Conservation (phyloP, 2,329 filamentous ascomycete species). For the Lasiodiplodia sp. region DNA sequence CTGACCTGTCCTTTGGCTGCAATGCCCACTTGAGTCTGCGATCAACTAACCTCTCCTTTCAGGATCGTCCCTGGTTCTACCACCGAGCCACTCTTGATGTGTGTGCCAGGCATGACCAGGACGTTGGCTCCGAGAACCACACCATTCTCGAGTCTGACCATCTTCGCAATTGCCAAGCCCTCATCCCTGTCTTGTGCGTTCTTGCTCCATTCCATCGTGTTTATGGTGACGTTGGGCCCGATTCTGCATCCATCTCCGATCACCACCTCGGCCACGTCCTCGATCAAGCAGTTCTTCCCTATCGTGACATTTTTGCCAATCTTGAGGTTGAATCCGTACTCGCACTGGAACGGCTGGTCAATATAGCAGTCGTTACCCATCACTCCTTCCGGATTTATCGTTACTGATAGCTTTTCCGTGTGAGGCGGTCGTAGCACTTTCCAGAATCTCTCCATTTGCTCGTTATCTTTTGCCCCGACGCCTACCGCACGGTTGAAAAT, state of each 20-base stretch:
- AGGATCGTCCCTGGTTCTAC: conserved; percentile 64
- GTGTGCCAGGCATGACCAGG: conserved; percentile 65
- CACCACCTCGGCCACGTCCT: conserved; percentile 82
- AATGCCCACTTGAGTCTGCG: not conserved
- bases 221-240: conserved; percentile 86
- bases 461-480: conserved; percentile 64
- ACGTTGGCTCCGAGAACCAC: conserved; percentile 70
- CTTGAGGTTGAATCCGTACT: conserved; percentile 94
- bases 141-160: conserved; percentile 78
- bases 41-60: conserved; percentile 12
- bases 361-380: conserved; percentile 80
- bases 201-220: conserved; percentile 73
- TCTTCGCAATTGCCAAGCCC: conserved; percentile 73
- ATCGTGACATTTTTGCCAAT: conserved; percentile 87
- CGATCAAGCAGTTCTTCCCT: conserved; percentile 81
- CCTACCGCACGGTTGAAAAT: conserved; percentile 83
- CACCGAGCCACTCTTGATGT: conserved; percentile 61
- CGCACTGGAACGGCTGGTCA: conserved; percentile 88
- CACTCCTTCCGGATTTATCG: conserved; percentile 56
- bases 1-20: too few relatives aligned
- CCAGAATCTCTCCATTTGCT: conserved; percentile 73
- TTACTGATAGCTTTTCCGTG: conserved; percentile 45
- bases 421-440: conserved; percentile 73
- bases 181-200: conserved; percentile 76
- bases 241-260: conserved; percentile 77